Base-by-base conservation (phyloP, 2,329 filamentous ascomycete genomes). In the Plenodomus biglobosus region DNA sequence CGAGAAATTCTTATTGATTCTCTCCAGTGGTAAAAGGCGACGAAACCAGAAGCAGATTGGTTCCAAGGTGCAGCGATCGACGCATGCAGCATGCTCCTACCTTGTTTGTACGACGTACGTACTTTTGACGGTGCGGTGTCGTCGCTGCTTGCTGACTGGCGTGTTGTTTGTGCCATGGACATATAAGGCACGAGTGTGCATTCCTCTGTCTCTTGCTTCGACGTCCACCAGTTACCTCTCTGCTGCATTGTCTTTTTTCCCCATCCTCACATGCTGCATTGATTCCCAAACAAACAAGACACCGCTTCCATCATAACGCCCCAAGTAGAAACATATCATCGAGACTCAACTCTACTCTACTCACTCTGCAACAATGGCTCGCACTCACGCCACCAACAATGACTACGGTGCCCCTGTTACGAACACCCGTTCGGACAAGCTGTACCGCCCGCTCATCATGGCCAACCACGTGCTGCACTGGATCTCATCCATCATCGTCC, bases 401-500 rank as follows among this genome's bases (percentile, higher is more conserved):
- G 54, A 59, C 52, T 55, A 59, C 27, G 52, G 53, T 37, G 24
- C 50, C 3, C 53, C 57, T 7, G 20, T 53, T 19, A 30, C 42
- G 4, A 44, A 45, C 38, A 39, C 46, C 2, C 47, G 46, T 40
- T 44, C 50, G 1, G 48, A 39, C 47, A 51, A 18, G 38, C 32
- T 46, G 2, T 43, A 48, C 22, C 58, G 56, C n/a, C 58, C 56
- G 6, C 43, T 48, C 13, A 40, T 61, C 43, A 45, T 54, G 10
- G 52, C 52, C 6, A 59, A 50, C 44, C 52, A 61, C 27, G 35
- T 48, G 1, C 20, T 61, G 32, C 58, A 61, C 40, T 50, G 42
- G 22, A 40, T 45, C 19, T 61, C 58, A 18, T 53, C 56, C 10
- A 8, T 59, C 19, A 59, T 61, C 36, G 58, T 59, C 2, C 46